Evolutionary conservation across 2,329 filamentous ascomycete genomes (phyloP), one percentile per base, ranked within the genome.

Genomic region (Exophiala oligosperma): DNA sequence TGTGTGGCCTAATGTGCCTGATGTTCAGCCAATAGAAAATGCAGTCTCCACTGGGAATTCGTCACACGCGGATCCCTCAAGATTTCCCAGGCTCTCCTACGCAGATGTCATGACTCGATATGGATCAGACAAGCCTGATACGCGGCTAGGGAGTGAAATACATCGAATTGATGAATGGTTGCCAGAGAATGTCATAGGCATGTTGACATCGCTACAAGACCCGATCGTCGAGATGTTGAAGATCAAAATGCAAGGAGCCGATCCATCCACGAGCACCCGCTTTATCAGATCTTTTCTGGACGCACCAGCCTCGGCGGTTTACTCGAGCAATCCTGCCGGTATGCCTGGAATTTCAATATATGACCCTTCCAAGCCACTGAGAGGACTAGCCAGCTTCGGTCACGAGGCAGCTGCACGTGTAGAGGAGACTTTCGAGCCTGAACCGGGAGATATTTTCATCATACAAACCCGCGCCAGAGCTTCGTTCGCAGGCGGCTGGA

Each of bases 61-160:
- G 64, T 26, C 52, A 7, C 52, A 43, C 41, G 35, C n/a, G 14
- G 23, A 41, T 11, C 14, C 17, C 24, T 37, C 44, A 32, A 32
- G 32, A 11, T 57, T 61, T 38, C 55, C 56, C 21, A 38, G 48
- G 24, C 41, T 64, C 2, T 82, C 84, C 1, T 99, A 97, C 69
- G 73, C 88, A 32, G 79, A 89, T 40, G 89, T 88, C 17, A 97
- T 99, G 87, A 76, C 81, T 1, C 78, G 76, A 2, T 96, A 92
- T 68, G 94, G 94, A 9, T 89, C 86, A 3, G 94, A 99, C 73
- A 99, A 99, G 73, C 94, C 94, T 3, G 94, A 99, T 70, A 76
- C 93, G 8, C 85, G 94, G 17, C 88, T 92, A 38, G 83, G 84
- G 1, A 86, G 69, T 64, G 70, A 91, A 82, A 90, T 95, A 60